Base-by-base conservation (phyloP, 306 rosid species). In the Hylodesmum podocarpum region DNA sequence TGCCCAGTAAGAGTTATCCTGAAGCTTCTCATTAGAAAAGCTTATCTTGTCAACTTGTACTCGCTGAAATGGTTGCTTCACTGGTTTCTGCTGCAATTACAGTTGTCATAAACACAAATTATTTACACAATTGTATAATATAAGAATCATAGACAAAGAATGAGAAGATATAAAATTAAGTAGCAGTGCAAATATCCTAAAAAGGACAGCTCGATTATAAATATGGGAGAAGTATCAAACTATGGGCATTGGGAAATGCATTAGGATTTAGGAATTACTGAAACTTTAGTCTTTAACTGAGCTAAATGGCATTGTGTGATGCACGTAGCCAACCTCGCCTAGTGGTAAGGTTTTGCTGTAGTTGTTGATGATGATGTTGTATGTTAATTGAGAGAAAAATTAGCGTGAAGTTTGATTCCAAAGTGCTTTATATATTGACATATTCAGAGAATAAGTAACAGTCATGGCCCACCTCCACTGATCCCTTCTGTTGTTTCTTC, bases 1-100 rank as follows among this genome's bases (percentile, higher is more conserved):
- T 41, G 91, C 97, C 97, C 98, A 95, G 65, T 95, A 95, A 44
- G 98, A 95, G 85, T 92, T 95, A 73, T 95, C 91, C 79, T 86
- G 80, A 51, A 95, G 96, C 91, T 87, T 92, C 80, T 88, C 91
- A 69, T 92, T 93, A 27, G 74, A 54, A 83, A 73, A 90, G 13
- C 57, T 78, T 55, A 92, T 78, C 19, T 86, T 88, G 3, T 95
- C 97, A 55, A 82, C 66, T 63, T 92, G 89, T 22, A 95, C 97
- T 41, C 98, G 85, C 73, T 92, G 97, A 83, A 95, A 95, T 31
- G 97, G 88, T 3, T 70, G 72, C 19, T 80, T 87, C 15, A 50
- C 82, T n/a, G 96, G 24, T 67, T 68, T 95, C 69, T 85, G 87
- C 97, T 92, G 91, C 86, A 87, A 77, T 62, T 46, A 74, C 66